A percentile compares a stretch with the other conserved stretches of the same genome.
Evolutionary conservation across 169 alveolate species (phyloP).

Genomic region (Amoebophrya sp.): DNA sequence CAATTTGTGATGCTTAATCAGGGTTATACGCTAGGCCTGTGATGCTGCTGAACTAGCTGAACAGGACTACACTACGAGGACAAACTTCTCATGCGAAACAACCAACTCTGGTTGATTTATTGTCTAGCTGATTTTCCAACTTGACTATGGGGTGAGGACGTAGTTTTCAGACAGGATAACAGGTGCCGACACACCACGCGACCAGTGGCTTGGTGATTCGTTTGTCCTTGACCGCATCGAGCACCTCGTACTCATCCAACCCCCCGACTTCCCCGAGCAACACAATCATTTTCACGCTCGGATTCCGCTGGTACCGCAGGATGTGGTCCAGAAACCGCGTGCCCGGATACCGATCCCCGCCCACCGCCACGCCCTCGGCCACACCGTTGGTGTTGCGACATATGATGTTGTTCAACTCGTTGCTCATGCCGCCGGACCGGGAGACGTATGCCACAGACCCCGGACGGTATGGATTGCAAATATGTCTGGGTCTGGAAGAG

Average conservation of each 20-base stretch:
- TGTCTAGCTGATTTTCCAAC: background rate
- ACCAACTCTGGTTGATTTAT: background rate
- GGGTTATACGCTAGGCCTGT: no score
- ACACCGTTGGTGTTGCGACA: constrained; percentile 48
- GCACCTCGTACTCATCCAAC: constrained; percentile 39
- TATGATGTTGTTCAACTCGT: constrained; percentile 55
- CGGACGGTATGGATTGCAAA: no score
- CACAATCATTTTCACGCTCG: constrained; percentile 40
- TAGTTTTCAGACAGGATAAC: constrained; percentile 39
- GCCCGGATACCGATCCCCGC: constrained; percentile 51
- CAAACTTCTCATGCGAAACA: no score
- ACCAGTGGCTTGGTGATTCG: constrained; percentile 55
- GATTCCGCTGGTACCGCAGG: constrained; percentile 50
- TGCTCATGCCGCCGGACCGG: constrained; percentile 55
- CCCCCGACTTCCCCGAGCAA: constrained; percentile 52
- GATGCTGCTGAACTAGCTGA: no score
- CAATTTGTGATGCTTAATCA: background rate
- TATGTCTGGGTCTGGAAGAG: no score
- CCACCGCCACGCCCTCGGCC: constrained; percentile 45
- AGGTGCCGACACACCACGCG: constrained; percentile 58
- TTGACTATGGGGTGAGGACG: no score
- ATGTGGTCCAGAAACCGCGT: constrained; percentile 53
- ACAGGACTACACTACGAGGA: no score
- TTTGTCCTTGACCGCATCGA: constrained; percentile 47
- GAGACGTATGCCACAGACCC: constrained; percentile 56